phyloP scores from a whole-genome alignment of 371 early-diverging fungal genomes.

The Mucor circinelloides region DNA sequence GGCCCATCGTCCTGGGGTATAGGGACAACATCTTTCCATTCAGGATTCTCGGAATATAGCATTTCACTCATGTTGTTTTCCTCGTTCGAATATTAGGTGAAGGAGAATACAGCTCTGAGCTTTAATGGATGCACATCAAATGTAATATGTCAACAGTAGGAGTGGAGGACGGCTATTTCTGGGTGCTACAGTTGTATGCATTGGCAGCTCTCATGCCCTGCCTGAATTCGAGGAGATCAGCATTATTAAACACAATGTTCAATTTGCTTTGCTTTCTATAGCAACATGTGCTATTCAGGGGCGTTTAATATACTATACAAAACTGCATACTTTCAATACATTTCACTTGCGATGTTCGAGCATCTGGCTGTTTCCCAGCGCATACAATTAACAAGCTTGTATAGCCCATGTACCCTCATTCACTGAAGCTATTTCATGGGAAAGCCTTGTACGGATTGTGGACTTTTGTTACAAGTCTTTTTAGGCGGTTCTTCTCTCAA shows the following conservation, averaged over 20 bases:
- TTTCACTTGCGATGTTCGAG: no score
- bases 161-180: background rate
- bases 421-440: background rate
- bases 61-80: constrained; percentile 2
- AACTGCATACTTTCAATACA: no score
- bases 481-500: background rate
- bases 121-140: background rate
- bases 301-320: no score
- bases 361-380: no score
- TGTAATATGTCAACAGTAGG: background rate
- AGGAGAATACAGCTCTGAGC: background rate
- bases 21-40: constrained; percentile 86
- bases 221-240: background rate
- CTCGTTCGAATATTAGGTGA: no score
- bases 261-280: no score
- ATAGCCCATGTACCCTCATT: background rate
- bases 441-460: background rate
- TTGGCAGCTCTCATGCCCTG: background rate
- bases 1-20: constrained; percentile 89
- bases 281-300: no score
- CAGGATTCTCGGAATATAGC: constrained; percentile 38
- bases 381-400: no score
- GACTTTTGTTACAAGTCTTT: background rate
- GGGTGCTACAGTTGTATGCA: background rate
- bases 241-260: no score